These are phyloP conservation scores for Ophiostoma australiae DNA, from an alignment of 2,329 filamentous ascomycete species.

Conservation along the genomic window DNA sequence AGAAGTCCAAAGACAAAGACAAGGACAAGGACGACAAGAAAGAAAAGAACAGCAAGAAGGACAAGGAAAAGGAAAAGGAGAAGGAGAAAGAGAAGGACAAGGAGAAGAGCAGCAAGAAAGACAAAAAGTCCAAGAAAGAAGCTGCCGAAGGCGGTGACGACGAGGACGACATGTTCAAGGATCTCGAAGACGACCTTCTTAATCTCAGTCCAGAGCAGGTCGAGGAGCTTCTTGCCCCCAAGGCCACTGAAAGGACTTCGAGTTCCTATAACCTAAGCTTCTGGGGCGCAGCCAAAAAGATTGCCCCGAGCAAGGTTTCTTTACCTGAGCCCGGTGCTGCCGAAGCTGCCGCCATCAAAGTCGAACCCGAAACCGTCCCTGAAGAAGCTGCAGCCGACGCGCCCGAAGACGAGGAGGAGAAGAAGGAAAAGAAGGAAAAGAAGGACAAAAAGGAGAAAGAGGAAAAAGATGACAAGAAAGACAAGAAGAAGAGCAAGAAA, in stretches of 20 bases:
- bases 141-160: slow-evolving; percentile 28
- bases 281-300: slow-evolving; percentile 51
- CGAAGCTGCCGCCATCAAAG: background rate
- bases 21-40: slow-evolving; percentile 27
- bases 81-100: slow-evolving; percentile 21
- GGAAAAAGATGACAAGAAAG: background rate
- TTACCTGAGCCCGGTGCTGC: slow-evolving; percentile 26
- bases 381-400: slow-evolving; percentile 18
- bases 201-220: slow-evolving; percentile 42
- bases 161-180: slow-evolving; percentile 33
- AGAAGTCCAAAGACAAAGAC: slow-evolving; percentile 24
- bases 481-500: background rate
- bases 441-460: background rate
- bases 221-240: slow-evolving; percentile 38
- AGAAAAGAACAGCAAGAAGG: slow-evolving; percentile 22
- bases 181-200: slow-evolving; percentile 31
- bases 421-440: slow-evolving; percentile 9
- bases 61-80: slow-evolving; percentile 22
- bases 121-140: slow-evolving; percentile 29
- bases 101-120: slow-evolving; percentile 20
- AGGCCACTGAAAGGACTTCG: slow-evolving; percentile 43
- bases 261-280: slow-evolving; percentile 38
- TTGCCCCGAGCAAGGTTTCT: slow-evolving; percentile 38
- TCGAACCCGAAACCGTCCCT: slow-evolving; percentile 25
- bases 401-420: slow-evolving; percentile 21